Evolutionary conservation across 345 rosid genomes (phyloP).

Genomic region (Eucalyptus tenuipes): DNA sequence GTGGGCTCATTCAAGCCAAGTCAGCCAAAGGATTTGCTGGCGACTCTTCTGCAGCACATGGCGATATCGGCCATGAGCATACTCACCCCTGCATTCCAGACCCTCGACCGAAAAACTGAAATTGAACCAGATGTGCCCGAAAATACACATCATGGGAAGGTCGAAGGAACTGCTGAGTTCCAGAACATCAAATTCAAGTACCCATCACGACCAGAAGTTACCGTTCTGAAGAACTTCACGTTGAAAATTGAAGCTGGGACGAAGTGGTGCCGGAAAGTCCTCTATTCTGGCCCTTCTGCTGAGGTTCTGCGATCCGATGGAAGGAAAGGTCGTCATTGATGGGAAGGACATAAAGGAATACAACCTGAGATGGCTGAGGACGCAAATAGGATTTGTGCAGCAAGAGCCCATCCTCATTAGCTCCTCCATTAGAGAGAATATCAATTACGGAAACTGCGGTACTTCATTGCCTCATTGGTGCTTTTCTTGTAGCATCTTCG

Average conservation of each 20-base stretch:
- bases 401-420: slow-evolving; percentile 47
- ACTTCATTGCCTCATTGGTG: background rate
- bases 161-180: slow-evolving; percentile 28
- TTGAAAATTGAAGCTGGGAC: slow-evolving; percentile 33
- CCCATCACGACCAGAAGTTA: slow-evolving; percentile 44
- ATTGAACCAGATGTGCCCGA: slow-evolving; percentile 32
- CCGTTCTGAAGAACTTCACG: slow-evolving; percentile 31
- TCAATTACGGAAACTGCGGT: background rate
- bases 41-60: slow-evolving; percentile 37
- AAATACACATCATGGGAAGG: background rate
- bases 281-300: slow-evolving; percentile 41
- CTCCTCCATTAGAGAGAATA: background rate
- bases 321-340: slow-evolving; percentile 27
- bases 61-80: slow-evolving; percentile 31
- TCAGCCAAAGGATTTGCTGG: slow-evolving; percentile 53
- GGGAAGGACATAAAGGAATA: slow-evolving; percentile 16
- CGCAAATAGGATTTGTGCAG: slow-evolving; percentile 34
- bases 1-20: slow-evolving; percentile 57
- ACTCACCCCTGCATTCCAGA: slow-evolving; percentile 43
- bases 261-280: slow-evolving; percentile 58
- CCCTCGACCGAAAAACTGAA: slow-evolving; percentile 37
- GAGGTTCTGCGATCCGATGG: slow-evolving; percentile 28
- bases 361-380: slow-evolving; percentile 28
- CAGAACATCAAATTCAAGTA: slow-evolving; percentile 33
- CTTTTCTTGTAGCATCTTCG: background rate